Evolutionary conservation across 192 early-diverging fungal species (phyloP).

Genomic region (Dimargaris xerosporica): DNA sequence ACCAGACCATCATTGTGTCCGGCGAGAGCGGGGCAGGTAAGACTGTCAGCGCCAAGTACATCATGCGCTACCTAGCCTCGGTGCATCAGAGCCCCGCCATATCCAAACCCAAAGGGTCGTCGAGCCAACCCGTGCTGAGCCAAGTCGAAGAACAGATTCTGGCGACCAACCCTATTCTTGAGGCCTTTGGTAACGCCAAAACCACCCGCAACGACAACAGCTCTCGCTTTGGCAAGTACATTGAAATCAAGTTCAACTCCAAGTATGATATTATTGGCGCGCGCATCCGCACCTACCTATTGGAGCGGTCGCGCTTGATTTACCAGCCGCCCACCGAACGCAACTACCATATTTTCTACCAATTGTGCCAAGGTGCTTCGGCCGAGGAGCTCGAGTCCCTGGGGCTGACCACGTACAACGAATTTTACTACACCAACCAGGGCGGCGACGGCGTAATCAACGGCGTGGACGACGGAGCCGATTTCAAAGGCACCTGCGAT

Average conservation of each 20-base stretch:
- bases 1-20: slow-evolving; percentile 97
- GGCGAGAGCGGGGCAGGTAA: slow-evolving; percentile 98
- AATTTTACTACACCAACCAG: slow-evolving; percentile 81
- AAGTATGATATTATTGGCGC: slow-evolving; percentile 78
- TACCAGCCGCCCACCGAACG: slow-evolving; percentile 86
- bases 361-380: slow-evolving; percentile 84
- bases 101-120: slow-evolving; percentile 10
- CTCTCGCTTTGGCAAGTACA: slow-evolving; percentile 97
- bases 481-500: slow-evolving; percentile 78
- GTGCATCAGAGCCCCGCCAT: slow-evolving; percentile 38
- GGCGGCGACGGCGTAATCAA: slow-evolving; percentile 65
- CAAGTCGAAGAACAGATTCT: slow-evolving; percentile 69
- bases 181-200: slow-evolving; percentile 99
- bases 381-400: slow-evolving; percentile 68
- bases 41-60: slow-evolving; percentile 89
- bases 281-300: slow-evolving; percentile 84
- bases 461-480: slow-evolving; percentile 82
- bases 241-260: slow-evolving; percentile 88
- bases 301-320: slow-evolving; percentile 90
- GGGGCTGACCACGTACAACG: slow-evolving; percentile 53
- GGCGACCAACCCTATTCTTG: slow-evolving; percentile 97
- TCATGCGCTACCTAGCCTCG: slow-evolving; percentile 93
- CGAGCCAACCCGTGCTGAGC: slow-evolving; percentile 26
- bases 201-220: slow-evolving; percentile 98
- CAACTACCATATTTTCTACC: slow-evolving; percentile 99